A percentile compares a stretch with the other conserved stretches of the same genome.
phyloP scores from a whole-genome alignment of 768 basidiomycete species.

The Rhodotorula diobovata region DNA sequence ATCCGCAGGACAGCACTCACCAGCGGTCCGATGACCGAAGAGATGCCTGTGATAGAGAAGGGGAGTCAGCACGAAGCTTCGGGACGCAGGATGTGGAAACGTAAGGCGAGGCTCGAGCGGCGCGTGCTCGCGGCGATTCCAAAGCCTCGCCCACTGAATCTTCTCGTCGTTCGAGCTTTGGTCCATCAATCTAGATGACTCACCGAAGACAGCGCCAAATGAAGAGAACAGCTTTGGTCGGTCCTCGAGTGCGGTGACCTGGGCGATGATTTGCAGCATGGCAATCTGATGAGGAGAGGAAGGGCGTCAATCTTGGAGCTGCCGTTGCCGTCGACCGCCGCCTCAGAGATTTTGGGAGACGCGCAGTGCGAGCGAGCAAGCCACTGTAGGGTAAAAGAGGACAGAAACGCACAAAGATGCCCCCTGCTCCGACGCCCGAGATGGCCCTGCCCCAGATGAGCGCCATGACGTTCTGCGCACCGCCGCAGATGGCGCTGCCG shows the following conservation, averaged over 20 bases:
- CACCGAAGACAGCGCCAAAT: constrained; percentile 51
- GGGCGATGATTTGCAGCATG: constrained; percentile 41
- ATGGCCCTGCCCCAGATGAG: constrained; percentile 54
- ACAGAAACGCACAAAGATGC: constrained; percentile 45
- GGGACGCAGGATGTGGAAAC: too few relatives aligned
- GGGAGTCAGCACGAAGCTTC: too few relatives aligned
- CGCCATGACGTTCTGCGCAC: constrained; percentile 44
- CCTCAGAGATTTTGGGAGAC: too few relatives aligned
- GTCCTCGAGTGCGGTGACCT: constrained; percentile 41
- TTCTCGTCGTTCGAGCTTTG: too few relatives aligned
- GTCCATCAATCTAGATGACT: too few relatives aligned
- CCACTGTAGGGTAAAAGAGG: not conserved
- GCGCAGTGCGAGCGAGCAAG: too few relatives aligned
- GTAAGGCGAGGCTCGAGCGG: too few relatives aligned
- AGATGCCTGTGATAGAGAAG: too few relatives aligned
- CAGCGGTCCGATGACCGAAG: constrained; percentile 33
- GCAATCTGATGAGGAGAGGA: constrained; percentile 32
- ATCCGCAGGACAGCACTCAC: too few relatives aligned
- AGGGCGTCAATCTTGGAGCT: not conserved
- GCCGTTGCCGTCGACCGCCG: too few relatives aligned
- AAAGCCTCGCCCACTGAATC: too few relatives aligned
- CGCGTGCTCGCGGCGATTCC: too few relatives aligned
- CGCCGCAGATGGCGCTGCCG: constrained; percentile 53
- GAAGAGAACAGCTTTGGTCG: constrained; percentile 49
- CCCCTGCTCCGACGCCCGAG: constrained; percentile 52